Conservation (phyloP, 768 basidiomycete species). For the Chlorophyllum brunneum region DNA sequence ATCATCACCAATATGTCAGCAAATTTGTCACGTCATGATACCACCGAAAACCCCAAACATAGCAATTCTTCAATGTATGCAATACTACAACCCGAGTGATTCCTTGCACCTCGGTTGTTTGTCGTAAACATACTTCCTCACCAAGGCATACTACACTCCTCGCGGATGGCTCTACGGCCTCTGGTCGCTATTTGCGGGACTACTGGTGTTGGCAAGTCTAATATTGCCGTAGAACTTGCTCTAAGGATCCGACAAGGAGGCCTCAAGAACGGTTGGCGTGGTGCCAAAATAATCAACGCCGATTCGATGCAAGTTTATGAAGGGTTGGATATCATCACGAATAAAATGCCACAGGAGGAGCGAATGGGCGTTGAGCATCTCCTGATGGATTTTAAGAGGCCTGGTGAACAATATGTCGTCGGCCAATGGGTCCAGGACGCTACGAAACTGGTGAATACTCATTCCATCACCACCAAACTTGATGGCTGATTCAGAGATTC, state of each 20-base stretch:
- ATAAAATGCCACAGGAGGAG: constrained; percentile 81
- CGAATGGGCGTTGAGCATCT: constrained; percentile 81
- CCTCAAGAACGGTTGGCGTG: constrained; percentile 41
- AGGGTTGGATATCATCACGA: constrained; percentile 91
- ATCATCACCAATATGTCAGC: too few species aligned
- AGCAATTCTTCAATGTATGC: too few species aligned
- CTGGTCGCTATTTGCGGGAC: constrained; percentile 89
- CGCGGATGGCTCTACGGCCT: constrained; percentile 54
- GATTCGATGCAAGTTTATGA: constrained; percentile 97
- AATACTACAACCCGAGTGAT: too few species aligned
- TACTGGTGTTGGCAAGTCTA: constrained; percentile 95
- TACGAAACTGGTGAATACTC: constrained; percentile 58
- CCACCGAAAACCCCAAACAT: too few species aligned
- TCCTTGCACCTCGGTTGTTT: too few species aligned
- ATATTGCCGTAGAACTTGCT: constrained; percentile 86
- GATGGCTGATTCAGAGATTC: not conserved
- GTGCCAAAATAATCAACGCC: constrained; percentile 85
- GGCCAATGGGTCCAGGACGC: constrained; percentile 89
- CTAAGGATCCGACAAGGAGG: constrained; percentile 40
- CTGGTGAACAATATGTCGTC: constrained; percentile 84
- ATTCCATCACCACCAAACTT: not conserved
- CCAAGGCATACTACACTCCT: too few species aligned
- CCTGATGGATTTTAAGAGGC: constrained; percentile 83
- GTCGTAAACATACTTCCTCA: too few species aligned
- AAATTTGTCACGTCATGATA: too few species aligned